Evolutionary conservation across 495 filamentous ascomycete genomes (phyloP).

Genomic region (Neurospora sp.): DNA sequence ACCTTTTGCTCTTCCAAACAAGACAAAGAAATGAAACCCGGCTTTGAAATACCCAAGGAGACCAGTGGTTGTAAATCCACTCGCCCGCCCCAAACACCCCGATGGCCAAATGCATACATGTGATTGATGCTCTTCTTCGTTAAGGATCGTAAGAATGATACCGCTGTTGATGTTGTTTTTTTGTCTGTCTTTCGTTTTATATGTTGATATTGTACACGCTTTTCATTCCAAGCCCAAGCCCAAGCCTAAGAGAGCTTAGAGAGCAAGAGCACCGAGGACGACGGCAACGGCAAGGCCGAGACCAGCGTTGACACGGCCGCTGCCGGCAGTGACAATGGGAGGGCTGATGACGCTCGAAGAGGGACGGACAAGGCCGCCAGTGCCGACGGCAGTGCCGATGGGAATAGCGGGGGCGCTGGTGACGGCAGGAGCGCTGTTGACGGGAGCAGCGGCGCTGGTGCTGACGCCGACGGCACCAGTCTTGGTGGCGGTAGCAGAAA

Average conservation of each 20-base stretch:
- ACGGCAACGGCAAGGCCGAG: constrained; percentile 27
- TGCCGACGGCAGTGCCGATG: constrained; percentile 19
- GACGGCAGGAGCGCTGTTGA: constrained; percentile 32
- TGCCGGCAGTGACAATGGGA: constrained; percentile 25
- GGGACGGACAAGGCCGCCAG: constrained; percentile 20
- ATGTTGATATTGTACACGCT: background rate
- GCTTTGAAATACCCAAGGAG: background rate
- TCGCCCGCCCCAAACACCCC: background rate
- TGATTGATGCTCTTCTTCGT: constrained; percentile 17
- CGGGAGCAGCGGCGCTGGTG: constrained; percentile 32
- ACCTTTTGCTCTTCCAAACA: background rate
- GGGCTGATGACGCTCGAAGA: constrained; percentile 7
- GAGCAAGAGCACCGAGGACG: constrained; percentile 22
- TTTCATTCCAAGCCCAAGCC: background rate
- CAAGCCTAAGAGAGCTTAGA: constrained; percentile 18
- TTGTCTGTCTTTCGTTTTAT: background rate
- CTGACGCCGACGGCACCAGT: constrained; percentile 31
- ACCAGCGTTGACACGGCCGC: constrained; percentile 26
- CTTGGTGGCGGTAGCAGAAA: constrained; percentile 29
- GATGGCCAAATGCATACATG: background rate
- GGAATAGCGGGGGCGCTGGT: constrained; percentile 13
- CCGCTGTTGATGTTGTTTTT: background rate
- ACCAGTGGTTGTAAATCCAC: background rate
- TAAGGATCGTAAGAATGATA: constrained; percentile 35
- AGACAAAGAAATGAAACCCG: background rate